Conservation (phyloP, 2,329 filamentous ascomycete genomes). For the Simplicillium aogashimaense region DNA sequence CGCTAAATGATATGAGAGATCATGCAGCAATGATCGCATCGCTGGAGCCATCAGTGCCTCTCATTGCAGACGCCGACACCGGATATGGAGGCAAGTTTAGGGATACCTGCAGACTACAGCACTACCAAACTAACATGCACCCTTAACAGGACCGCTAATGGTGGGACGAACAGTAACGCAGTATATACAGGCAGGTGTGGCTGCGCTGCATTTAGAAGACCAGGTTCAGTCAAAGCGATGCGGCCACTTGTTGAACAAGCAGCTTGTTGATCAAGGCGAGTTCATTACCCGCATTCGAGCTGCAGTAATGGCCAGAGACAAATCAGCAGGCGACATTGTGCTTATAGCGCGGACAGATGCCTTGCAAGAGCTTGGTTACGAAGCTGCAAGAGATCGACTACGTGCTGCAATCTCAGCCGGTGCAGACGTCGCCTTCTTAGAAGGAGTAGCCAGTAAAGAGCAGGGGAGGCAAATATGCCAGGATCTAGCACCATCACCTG, state of each 20-base stretch:
- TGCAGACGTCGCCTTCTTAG: neutral
- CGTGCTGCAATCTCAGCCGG: neutral
- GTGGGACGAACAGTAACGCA: neutral
- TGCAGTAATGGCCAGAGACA: neutral
- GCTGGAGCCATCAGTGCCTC: neutral
- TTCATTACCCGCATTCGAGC: neutral
- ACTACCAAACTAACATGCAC: too few relatives aligned
- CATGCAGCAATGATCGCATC: neutral
- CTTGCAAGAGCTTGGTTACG: neutral
- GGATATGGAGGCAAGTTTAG: neutral
- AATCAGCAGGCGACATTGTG: neutral
- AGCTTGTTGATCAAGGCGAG: neutral
- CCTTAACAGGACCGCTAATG: neutral
- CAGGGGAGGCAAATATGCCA: neutral
- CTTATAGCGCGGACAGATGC: neutral
- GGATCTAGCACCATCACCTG: neutral
- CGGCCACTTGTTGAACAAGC: neutral
- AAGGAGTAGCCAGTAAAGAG: neutral
- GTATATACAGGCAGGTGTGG: neutral
- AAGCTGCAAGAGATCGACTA: neutral
- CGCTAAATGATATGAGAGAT: neutral
- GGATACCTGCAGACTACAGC: too few relatives aligned
- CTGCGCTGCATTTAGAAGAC: neutral
- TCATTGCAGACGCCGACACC: neutral
- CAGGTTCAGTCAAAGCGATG: neutral